phyloP scores from a whole-genome alignment of 2,329 filamentous ascomycete genomes.

The Aureobasidium zeae region DNA sequence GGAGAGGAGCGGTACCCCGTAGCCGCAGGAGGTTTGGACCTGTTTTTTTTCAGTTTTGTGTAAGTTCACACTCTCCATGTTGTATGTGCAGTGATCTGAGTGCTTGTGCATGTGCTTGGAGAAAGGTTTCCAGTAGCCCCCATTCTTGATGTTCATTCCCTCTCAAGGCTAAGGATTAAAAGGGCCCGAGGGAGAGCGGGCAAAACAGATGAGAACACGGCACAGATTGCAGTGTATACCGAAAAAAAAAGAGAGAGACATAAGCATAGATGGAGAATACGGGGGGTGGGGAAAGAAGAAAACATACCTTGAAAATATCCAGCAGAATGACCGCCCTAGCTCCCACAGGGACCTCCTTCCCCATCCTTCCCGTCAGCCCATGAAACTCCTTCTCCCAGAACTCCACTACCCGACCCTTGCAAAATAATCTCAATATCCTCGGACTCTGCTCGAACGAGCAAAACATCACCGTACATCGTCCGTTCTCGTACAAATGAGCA shows the following conservation, averaged over 20 bases:
- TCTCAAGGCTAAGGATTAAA: no score
- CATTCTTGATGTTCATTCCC: no score
- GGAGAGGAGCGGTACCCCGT: slow-evolving; percentile 48
- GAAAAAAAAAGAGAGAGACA: no score
- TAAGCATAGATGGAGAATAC: no score
- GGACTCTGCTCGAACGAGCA: slow-evolving; percentile 53
- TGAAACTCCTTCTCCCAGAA: slow-evolving; percentile 42
- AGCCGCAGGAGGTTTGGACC: slow-evolving; percentile 59
- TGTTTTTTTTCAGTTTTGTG: slow-evolving; percentile 18
- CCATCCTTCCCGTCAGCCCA: slow-evolving; percentile 37
- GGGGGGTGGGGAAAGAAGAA: background rate
- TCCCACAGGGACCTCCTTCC: slow-evolving; percentile 33
- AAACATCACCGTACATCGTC: slow-evolving; percentile 65
- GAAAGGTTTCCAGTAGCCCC: no score
- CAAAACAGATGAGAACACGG: no score
- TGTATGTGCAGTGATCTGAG: no score
- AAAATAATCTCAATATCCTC: slow-evolving; percentile 57
- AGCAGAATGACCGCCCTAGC: slow-evolving; percentile 53
- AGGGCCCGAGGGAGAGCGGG: no score
- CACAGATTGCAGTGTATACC: no score
- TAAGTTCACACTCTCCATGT: no score
- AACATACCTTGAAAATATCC: slow-evolving; percentile 48
- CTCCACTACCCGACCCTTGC: slow-evolving; percentile 50
- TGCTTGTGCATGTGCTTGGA: no score
- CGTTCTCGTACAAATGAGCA: slow-evolving; percentile 66